Base-by-base conservation (phyloP, 2,329 filamentous ascomycete genomes). In the Monosporascus sp. region DNA sequence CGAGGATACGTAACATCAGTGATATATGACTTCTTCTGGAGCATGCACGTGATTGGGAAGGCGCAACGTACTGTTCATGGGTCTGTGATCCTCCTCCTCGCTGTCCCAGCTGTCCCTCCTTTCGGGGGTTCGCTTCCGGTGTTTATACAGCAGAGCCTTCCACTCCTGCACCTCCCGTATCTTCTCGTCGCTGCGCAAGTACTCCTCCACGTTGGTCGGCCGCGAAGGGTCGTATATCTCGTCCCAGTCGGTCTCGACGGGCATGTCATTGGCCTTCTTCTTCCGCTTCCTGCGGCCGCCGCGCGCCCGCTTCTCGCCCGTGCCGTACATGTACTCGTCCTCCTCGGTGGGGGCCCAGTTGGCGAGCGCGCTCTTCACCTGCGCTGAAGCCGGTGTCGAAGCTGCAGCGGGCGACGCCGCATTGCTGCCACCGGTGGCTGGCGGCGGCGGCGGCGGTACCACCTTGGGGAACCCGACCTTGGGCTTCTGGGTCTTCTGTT, bases 221-320 rank as follows among this genome's bases (percentile, higher is more conserved):
- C 88, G 77, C 11, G 86, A 77, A 1, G 90, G 89, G 64, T 96
- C 92, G 68, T 96, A 97, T 24, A 94, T 82, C 67, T 95, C 90
- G 67, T 96, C 88, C 91, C 91, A 97, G 65, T 96, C 86, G n/a
- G 81, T 84, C 67, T 83, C 80, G 49, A 79, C 72, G 5, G 72
- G 70, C 31, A 79, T 70, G 47, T 77, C 75, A 6, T 82, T 75
- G 58, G 81, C 78, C 55, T 83, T 80, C 62, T 82, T 25, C 42
- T 31, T 46, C 66, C 85, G 86, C 71, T 88, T 90, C 72, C 85
- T 88, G 54, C 89, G 84, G 42, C 89, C 88, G 52, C 89, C 89
- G 48, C 89, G 84, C 65, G 88, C 83, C 52, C 84, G 81, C 71
- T 89, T 88, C 64, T 88, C 81, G 20, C 71, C 74, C 45, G 70